phyloP scores from a whole-genome alignment of 306 rosid genomes.

The Lablab purpureus region DNA sequence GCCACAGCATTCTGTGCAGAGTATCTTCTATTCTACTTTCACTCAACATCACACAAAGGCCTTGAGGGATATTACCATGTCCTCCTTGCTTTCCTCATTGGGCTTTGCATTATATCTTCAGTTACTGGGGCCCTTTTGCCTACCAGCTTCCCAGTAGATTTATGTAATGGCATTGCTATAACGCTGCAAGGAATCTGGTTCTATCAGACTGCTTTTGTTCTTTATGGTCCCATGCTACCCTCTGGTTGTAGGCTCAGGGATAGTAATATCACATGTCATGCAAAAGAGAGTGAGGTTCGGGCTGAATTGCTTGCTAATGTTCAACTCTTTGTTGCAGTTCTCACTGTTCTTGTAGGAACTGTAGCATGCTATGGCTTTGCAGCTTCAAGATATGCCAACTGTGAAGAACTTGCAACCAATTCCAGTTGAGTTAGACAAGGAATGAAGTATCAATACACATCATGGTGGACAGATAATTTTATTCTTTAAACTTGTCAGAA shows the following conservation, averaged over 20 bases:
- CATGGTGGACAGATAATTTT: not conserved
- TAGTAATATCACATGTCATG: constrained; percentile 57
- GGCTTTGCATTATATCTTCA: constrained; percentile 70
- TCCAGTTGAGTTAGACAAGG: constrained; percentile 47
- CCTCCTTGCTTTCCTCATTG: constrained; percentile 73
- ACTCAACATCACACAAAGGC: constrained; percentile 85
- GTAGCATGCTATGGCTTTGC: constrained; percentile 62
- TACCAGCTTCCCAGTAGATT: constrained; percentile 76
- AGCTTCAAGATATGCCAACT: constrained; percentile 61
- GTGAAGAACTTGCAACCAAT: constrained; percentile 43
- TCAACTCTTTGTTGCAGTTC: constrained; percentile 69
- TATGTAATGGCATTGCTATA: constrained; percentile 70
- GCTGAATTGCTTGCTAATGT: constrained; percentile 81
- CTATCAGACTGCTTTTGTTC: constrained; percentile 89
- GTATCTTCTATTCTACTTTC: constrained; percentile 82
- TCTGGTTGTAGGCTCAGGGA: constrained; percentile 73
- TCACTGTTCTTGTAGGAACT: constrained; percentile 65
- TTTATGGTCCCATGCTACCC: constrained; percentile 88
- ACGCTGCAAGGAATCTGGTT: constrained; percentile 92
- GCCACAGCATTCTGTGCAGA: constrained; percentile 80
- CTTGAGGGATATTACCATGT: constrained; percentile 86
- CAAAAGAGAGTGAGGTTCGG: constrained; percentile 66
- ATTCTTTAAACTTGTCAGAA: not conserved
- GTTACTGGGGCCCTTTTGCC: constrained; percentile 68
- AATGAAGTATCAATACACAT: not conserved